These are phyloP conservation scores for Penicillium samsonianum DNA, from an alignment of 495 filamentous ascomycete genomes.

Conservation along the genomic window DNA sequence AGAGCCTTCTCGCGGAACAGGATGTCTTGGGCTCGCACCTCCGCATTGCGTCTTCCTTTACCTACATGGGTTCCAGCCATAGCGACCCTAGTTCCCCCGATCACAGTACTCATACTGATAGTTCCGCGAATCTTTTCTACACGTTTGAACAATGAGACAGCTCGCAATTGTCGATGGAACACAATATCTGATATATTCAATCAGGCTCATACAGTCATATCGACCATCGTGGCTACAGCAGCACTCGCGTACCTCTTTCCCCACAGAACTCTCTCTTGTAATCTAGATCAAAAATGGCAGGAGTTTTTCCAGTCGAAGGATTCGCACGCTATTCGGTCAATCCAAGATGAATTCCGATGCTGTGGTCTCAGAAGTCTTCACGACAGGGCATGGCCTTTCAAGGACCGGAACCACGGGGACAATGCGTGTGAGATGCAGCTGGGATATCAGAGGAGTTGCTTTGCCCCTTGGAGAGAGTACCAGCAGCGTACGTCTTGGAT, in stretches of 20 bases:
- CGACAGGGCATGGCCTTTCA: constrained; percentile 63
- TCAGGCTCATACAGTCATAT: constrained; percentile 47
- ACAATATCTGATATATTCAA: constrained; percentile 17
- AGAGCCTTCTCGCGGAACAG: constrained; percentile 10
- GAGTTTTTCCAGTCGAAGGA: constrained; percentile 50
- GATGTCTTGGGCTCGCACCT: constrained; percentile 34
- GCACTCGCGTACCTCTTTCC: constrained; percentile 55
- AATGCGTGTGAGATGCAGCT: constrained; percentile 32
- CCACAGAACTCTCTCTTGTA: constrained; percentile 47
- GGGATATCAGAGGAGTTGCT: constrained; percentile 31
- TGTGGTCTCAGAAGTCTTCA: constrained; percentile 59
- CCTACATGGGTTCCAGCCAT: constrained; percentile 28
- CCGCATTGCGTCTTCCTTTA: constrained; percentile 27
- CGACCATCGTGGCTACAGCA: constrained; percentile 56
- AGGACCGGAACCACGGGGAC: constrained; percentile 32
- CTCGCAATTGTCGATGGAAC: constrained; percentile 10
- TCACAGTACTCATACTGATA: constrained; percentile 16
- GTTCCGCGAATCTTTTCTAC: constrained; percentile 10
- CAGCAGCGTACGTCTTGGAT: constrained; percentile 29
- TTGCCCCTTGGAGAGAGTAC: constrained; percentile 29
- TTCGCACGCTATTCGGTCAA: constrained; percentile 50
- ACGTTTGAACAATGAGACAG: constrained; percentile 2
- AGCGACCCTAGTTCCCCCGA: constrained; percentile 28
- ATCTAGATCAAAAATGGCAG: constrained; percentile 56
- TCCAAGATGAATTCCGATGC: constrained; percentile 66